Conservation (phyloP, 2,329 filamentous ascomycete species). For the Ceratocystiopsis sp. region DNA sequence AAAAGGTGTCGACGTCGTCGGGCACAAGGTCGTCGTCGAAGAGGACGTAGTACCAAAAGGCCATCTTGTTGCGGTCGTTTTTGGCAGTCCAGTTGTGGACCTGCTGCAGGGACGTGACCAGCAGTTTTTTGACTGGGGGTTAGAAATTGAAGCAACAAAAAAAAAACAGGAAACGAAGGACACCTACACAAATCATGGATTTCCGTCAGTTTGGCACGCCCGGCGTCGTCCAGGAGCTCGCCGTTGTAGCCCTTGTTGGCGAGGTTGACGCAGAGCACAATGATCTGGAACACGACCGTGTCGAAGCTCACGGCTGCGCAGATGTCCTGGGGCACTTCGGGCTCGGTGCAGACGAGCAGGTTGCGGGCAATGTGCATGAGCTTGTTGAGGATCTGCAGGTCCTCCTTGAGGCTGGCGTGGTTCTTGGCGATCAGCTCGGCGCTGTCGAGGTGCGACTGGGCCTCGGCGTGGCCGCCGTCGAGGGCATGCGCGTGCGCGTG, state of each 20-base stretch:
- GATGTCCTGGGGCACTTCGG: conserved; percentile 47
- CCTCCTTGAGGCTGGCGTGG: conserved; percentile 41
- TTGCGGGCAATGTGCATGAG: conserved; percentile 51
- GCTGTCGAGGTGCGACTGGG: conserved; percentile 24
- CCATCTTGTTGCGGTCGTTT: conserved; percentile 53
- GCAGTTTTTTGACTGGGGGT: conserved; percentile 41
- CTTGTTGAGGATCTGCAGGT: conserved; percentile 46
- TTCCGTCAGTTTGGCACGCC: conserved; percentile 40
- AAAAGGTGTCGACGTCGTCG: conserved; percentile 32
- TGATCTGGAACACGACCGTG: conserved; percentile 47
- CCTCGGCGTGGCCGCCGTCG: conserved; percentile 14
- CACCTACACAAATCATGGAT: conserved; percentile 46
- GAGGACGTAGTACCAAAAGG: conserved; percentile 49
- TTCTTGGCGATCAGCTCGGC: conserved; percentile 46
- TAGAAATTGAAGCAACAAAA: neutral
- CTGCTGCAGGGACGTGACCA: conserved; percentile 49
- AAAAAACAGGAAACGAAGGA: neutral
- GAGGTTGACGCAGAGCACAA: conserved; percentile 48
- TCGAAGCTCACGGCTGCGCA: conserved; percentile 48
- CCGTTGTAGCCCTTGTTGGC: conserved; percentile 51
- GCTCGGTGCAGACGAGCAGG: conserved; percentile 45
- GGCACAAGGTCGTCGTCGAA: conserved; percentile 38
- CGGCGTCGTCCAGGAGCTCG: conserved; percentile 41
- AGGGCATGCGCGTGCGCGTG: neutral
- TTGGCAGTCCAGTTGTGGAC: conserved; percentile 54